Evolutionary conservation across 2,329 filamentous ascomycete genomes (phyloP).

Genomic region (Hypoxylon sp.): DNA sequence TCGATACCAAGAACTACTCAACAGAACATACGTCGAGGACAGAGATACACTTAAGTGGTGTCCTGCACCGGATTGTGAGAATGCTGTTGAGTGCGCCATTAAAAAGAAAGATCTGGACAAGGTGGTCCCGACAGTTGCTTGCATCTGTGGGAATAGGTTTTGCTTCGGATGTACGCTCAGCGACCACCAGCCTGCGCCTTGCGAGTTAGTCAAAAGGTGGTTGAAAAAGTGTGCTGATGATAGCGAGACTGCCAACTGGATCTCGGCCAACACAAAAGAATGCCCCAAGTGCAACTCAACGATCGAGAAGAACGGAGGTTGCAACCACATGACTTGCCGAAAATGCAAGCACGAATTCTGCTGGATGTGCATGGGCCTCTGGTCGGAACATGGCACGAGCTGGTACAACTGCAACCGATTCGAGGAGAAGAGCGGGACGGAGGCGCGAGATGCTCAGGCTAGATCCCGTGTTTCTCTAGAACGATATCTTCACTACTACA

Average conservation of each 20-base stretch:
- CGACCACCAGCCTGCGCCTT: constrained; percentile 95
- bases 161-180: constrained; percentile 93
- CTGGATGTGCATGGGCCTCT: constrained; percentile 99
- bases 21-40: constrained; percentile 95
- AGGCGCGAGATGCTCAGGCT: constrained; percentile 92
- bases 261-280: constrained; percentile 98
- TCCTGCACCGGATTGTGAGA: constrained; percentile 95
- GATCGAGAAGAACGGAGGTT: constrained; percentile 89
- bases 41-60: constrained; percentile 98
- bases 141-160: constrained; percentile 86
- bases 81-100: constrained; percentile 88
- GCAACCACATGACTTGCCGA: constrained; percentile 58
- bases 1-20: constrained; percentile 87
- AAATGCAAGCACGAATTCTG: constrained; percentile 70
- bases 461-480: constrained; percentile 91
- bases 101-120: constrained; percentile 88
- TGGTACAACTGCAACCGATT: constrained; percentile 99
- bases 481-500: constrained; percentile 99
- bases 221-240: constrained; percentile 98
- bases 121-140: constrained; percentile 91
- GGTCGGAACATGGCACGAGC: constrained; percentile 98
- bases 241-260: constrained; percentile 99
- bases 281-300: constrained; percentile 96
- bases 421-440: constrained; percentile 93
- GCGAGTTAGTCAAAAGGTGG: constrained; percentile 92